Evolutionary conservation across 176 grass and related monocot species (phyloP), one percentile per base, ranked within the genome.

Genomic region (Triticum turgidum): DNA sequence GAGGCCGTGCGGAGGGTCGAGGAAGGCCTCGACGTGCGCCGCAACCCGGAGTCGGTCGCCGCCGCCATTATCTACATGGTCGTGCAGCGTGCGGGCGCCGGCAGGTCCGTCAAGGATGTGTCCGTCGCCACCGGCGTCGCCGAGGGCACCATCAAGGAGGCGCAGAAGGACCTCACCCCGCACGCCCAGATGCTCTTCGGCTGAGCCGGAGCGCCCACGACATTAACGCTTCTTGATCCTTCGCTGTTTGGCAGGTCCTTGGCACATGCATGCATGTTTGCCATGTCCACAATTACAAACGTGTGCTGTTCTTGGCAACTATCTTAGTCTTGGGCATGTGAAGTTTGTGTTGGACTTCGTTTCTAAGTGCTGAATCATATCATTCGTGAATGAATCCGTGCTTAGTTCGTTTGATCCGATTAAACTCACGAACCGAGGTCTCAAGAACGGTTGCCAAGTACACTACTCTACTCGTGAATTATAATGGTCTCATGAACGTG

Each of bases 21-120:
- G 15, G 9, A 29, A 1, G n/a, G 41, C 11, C 81, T 89, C 67
- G 87, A 84, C 82, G 65, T 89, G 52, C 65, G 87, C 4, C 83
- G 88, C 15, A 90, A 86, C 83, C 83, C 88, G 1, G 79, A 86
- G 63, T 86, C 83, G 15, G 61, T 86, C 72, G 88, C 88, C 0
- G 88, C 79, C 51, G 78, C 88, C 38, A 69, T 90, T 38, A 90
- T 58, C 79, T 90, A 90, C 83, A 86, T 90, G 83, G 63, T 87
- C 37, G 61, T 80, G 68, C 85, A 76, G 47, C 85, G 66, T 3
- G 25, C 81, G 3, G 85, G 76, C 35, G 25, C 41, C 27, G 21
- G n/a, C 5, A 84, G 82, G 74, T 72, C 89, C 58, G 67, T 29
- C 65, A 15, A 37, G 21, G 89, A 91, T 59, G 85, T 91, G 37